These are phyloP conservation scores for Pseudonitzschia delicatissima DNA, from an alignment of 108 stramenopile genomes.

Conservation along the genomic window DNA sequence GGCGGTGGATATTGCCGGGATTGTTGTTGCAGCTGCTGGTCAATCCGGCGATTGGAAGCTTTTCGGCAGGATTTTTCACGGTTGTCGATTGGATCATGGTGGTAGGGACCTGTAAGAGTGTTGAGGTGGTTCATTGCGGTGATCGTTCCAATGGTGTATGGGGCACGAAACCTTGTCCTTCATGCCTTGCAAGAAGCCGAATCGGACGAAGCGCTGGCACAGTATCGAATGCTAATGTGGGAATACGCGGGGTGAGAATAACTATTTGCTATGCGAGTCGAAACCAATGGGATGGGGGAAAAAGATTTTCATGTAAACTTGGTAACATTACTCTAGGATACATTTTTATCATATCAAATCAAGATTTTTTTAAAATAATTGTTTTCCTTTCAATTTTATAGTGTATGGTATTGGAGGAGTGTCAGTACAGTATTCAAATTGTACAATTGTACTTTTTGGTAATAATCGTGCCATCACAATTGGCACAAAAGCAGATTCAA, in stretches of 20 bases:
- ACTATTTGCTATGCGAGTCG: neutral
- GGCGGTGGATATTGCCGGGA: conserved; percentile 72
- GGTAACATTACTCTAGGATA: too few relatives aligned
- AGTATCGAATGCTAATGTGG: conserved; percentile 1
- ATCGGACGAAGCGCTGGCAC: conserved; percentile 2
- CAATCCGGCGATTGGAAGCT: conserved; percentile 64
- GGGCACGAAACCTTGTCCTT: conserved; percentile 15
- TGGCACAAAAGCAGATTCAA: too few relatives aligned
- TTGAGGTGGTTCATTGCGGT: conserved; percentile 37
- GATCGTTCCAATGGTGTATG: conserved; percentile 38
- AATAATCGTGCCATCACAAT: too few relatives aligned
- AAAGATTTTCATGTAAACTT: too few relatives aligned
- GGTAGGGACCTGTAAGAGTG: conserved; percentile 57
- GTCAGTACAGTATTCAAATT: too few relatives aligned
- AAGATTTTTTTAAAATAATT: too few relatives aligned
- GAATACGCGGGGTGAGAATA: neutral
- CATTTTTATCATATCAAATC: too few relatives aligned
- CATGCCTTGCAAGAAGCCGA: neutral
- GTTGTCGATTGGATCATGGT: conserved; percentile 5
- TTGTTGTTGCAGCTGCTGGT: conserved; percentile 64
- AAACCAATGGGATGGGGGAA: too few relatives aligned
- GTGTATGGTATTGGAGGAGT: too few relatives aligned
- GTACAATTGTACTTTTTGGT: too few relatives aligned
- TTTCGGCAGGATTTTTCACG: conserved; percentile 23
- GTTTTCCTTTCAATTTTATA: too few relatives aligned